phyloP scores from a whole-genome alignment of 208 protist genomes.

The Crithidia bombi region DNA sequence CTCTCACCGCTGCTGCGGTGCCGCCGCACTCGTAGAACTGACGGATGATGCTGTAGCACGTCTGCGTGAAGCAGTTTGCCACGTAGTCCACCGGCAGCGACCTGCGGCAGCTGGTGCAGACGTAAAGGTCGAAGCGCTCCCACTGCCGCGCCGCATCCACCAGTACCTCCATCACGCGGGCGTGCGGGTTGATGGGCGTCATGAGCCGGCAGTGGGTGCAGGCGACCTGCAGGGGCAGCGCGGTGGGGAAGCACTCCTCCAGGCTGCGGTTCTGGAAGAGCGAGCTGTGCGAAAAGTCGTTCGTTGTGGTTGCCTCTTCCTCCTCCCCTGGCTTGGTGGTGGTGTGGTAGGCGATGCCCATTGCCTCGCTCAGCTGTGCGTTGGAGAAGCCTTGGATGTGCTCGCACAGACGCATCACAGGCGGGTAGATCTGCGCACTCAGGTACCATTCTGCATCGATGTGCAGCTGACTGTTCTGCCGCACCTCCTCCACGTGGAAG shows the following conservation, averaged over 20 bases:
- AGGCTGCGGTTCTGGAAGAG: constrained; percentile 74
- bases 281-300: constrained; percentile 78
- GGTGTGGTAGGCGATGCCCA: constrained; percentile 70
- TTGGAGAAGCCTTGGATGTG: constrained; percentile 91
- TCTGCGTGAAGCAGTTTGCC: constrained; percentile 83
- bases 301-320: constrained; percentile 36
- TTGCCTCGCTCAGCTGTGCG: constrained; percentile 84
- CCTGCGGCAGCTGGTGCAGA: constrained; percentile 68
- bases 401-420: constrained; percentile 94
- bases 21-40: constrained; percentile 87
- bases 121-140: constrained; percentile 72
- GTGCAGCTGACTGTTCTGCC: constrained; percentile 47
- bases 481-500: constrained; percentile 91
- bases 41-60: constrained; percentile 69
- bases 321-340: constrained; percentile 28
- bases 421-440: constrained; percentile 93
- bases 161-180: constrained; percentile 69
- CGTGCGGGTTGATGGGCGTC: constrained; percentile 82
- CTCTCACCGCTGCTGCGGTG: constrained; percentile 53
- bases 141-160: constrained; percentile 25
- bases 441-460: constrained; percentile 96
- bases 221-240: constrained; percentile 68
- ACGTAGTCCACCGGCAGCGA: constrained; percentile 68
- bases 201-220: constrained; percentile 73
- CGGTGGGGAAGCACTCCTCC: constrained; percentile 79